These are phyloP conservation scores for Macrolepiota dolichaula DNA, from an alignment of 768 basidiomycete species.

Conservation along the genomic window DNA sequence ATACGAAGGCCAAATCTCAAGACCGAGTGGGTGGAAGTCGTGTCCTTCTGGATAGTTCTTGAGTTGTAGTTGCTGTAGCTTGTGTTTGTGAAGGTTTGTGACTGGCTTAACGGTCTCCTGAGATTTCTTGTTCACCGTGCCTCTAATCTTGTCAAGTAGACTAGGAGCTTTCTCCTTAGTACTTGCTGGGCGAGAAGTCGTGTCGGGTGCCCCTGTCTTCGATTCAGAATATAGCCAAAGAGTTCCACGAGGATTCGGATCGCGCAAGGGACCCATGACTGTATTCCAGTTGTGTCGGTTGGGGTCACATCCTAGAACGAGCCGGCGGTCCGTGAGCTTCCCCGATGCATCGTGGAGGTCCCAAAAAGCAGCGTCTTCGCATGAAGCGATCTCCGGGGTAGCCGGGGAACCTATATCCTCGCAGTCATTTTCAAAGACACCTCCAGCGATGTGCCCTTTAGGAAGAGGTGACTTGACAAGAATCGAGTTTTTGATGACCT, in stretches of 20 bases:
- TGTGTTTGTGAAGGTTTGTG: constrained; percentile 12
- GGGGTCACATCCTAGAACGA: constrained; percentile 53
- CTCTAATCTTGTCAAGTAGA: constrained; percentile 12
- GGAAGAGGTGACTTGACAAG: constrained; percentile 43
- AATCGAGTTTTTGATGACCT: constrained; percentile 36
- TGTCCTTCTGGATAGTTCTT: constrained; percentile 50
- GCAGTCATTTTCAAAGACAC: constrained; percentile 47
- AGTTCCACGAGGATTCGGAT: constrained; percentile 56
- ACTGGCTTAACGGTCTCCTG: neutral
- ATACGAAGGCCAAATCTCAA: constrained; percentile 53
- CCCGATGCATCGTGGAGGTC: constrained; percentile 43
- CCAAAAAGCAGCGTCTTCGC: constrained; percentile 70
- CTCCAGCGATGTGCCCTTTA: constrained; percentile 46
- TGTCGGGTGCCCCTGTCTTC: constrained; percentile 12
- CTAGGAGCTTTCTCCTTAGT: constrained; percentile 10
- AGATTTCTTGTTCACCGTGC: constrained; percentile 1
- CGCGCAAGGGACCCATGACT: constrained; percentile 64
- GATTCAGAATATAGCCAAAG: constrained; percentile 51
- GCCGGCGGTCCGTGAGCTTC: constrained; percentile 36
- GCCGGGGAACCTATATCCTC: constrained; percentile 29
- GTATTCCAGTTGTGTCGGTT: constrained; percentile 68
- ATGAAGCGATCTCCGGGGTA: constrained; percentile 38
- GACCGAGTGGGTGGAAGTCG: constrained; percentile 72
- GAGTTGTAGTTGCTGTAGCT: constrained; percentile 40
- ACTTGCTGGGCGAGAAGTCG: neutral